phyloP scores from a whole-genome alignment of 2,329 filamentous ascomycete genomes.

The Pseudopithomyces chartarum region DNA sequence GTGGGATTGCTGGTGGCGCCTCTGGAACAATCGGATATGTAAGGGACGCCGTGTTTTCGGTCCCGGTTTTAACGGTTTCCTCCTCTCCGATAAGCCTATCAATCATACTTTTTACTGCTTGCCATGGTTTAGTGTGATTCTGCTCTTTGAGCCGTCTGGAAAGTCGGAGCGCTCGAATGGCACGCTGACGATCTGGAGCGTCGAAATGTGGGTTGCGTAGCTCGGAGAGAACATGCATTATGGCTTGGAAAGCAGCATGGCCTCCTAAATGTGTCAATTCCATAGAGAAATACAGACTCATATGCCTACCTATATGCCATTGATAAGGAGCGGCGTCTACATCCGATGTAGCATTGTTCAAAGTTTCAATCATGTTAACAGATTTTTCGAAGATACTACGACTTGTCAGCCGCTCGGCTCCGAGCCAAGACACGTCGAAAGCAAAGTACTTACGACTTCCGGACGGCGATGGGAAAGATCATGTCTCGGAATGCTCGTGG shows the following conservation, averaged over 20 bases:
- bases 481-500: constrained; percentile 42
- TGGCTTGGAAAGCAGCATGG: constrained; percentile 42
- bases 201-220: constrained; percentile 44
- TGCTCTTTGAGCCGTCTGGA: constrained; percentile 39
- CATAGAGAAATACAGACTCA: not conserved
- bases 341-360: constrained; percentile 42
- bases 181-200: constrained; percentile 40
- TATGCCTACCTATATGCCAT: constrained; percentile 42
- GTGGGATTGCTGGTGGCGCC: not conserved
- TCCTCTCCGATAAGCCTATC: constrained; percentile 40
- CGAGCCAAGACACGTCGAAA: too few relatives aligned
- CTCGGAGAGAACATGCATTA: constrained; percentile 47
- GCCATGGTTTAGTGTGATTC: constrained; percentile 43
- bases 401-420: not conserved
- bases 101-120: constrained; percentile 45
- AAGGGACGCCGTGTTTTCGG: constrained; percentile 20
- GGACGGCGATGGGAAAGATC: constrained; percentile 42
- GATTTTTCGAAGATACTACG: constrained; percentile 46
- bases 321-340: constrained; percentile 43
- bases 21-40: constrained; percentile 18
- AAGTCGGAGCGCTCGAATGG: constrained; percentile 39
- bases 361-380: constrained; percentile 43
- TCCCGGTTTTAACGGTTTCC: constrained; percentile 17
- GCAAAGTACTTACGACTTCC: constrained; percentile 35
- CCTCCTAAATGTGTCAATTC: constrained; percentile 28